phyloP scores from a whole-genome alignment of 2,329 filamentous ascomycete genomes.

The Pseudogymnoascus sp. region DNA sequence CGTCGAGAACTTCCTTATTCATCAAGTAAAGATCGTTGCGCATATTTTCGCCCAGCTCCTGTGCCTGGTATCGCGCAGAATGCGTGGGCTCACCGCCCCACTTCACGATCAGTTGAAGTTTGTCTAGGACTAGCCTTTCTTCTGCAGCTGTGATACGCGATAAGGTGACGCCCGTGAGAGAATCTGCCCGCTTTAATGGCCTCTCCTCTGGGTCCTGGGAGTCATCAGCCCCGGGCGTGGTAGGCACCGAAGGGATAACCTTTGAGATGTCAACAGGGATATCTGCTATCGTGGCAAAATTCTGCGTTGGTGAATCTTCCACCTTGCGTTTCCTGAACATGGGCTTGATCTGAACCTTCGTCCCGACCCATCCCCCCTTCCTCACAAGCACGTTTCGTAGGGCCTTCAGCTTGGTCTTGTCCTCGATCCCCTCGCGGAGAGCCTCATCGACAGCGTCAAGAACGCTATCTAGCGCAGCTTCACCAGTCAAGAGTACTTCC shows the following conservation, averaged over 20 bases:
- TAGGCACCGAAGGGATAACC: not conserved
- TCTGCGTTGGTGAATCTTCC: conserved; percentile 39
- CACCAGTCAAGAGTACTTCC: conserved; percentile 88
- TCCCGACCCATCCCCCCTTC: conserved; percentile 89
- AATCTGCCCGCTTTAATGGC: conserved; percentile 63
- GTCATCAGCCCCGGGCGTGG: not conserved
- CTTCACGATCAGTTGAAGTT: conserved; percentile 94
- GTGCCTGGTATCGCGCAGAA: conserved; percentile 89
- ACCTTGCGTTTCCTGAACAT: conserved; percentile 91
- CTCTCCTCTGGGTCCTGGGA: conserved; percentile 30
- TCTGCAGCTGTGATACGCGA: conserved; percentile 91
- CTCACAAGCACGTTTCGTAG: conserved; percentile 81
- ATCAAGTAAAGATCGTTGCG: conserved; percentile 87
- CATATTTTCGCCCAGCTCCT: conserved; percentile 93
- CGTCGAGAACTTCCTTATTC: conserved; percentile 84
- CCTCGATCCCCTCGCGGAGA: conserved; percentile 70
- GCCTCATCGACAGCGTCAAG: conserved; percentile 79
- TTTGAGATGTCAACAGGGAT: not conserved
- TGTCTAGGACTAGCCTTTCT: conserved; percentile 87
- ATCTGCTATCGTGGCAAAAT: not conserved
- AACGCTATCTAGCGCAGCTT: conserved; percentile 81
- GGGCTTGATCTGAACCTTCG: conserved; percentile 97
- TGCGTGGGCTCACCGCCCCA: conserved; percentile 98
- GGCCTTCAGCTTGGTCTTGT: conserved; percentile 74
- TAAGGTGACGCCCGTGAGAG: conserved; percentile 80